A percentile compares a stretch with the other conserved stretches of the same genome.
Conservation (phyloP, 306 rosid species). For the Dryas alaskensis region DNA sequence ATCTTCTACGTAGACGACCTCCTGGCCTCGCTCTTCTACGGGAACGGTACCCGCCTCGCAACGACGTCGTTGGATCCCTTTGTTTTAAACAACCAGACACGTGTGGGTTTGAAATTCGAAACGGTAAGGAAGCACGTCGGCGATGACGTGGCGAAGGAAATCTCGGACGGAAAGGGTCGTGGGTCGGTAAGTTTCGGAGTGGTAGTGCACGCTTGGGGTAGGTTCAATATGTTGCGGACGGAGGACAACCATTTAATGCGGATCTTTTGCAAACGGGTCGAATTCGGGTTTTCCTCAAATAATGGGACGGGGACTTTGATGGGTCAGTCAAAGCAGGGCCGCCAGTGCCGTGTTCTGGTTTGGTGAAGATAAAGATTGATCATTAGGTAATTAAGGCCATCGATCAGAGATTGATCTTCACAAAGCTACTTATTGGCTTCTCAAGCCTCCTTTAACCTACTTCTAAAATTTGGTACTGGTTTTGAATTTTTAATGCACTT, state of each 20-base stretch:
- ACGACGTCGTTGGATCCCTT: conserved; percentile 15
- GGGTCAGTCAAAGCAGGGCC: conserved; percentile 14
- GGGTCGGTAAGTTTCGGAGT: conserved; percentile 22
- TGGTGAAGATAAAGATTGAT: too few relatives aligned
- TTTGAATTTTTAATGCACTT: too few relatives aligned
- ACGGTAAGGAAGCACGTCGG: neutral
- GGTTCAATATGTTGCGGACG: neutral
- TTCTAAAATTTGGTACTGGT: too few relatives aligned
- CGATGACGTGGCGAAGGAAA: neutral
- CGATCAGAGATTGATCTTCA: too few relatives aligned
- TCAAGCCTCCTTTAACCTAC: too few relatives aligned
- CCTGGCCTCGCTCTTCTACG: conserved; percentile 11
- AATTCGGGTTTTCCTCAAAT: neutral
- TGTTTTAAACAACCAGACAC: conserved; percentile 6
- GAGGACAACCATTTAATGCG: neutral
- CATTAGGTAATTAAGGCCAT: too few relatives aligned
- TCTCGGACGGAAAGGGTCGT: conserved; percentile 13
- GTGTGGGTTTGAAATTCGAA: neutral
- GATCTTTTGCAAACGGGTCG: conserved; percentile 20
- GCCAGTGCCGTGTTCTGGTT: neutral
- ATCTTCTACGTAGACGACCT: conserved; percentile 14
- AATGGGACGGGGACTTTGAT: conserved; percentile 25
- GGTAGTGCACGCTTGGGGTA: neutral
- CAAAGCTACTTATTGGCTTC: too few relatives aligned
- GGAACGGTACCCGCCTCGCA: neutral